phyloP scores from a whole-genome alignment of 345 rosid species.

The Euclidium syriacum region DNA sequence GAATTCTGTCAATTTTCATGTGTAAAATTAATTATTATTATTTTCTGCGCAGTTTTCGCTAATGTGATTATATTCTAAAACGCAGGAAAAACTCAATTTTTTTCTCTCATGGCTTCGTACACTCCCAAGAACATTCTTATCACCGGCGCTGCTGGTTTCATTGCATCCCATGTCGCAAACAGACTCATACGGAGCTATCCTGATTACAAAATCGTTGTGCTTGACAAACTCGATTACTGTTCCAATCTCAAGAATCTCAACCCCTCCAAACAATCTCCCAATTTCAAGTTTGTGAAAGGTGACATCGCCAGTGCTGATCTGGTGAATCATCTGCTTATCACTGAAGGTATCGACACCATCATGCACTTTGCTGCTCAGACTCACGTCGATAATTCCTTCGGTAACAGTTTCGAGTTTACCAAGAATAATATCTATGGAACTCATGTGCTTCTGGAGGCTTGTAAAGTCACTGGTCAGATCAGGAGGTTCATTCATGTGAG shows the following conservation, averaged over 20 bases:
- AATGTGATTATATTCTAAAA: not conserved
- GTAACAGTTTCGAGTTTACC: slow-evolving; percentile 91
- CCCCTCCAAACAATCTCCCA: slow-evolving; percentile 58
- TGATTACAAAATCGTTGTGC: slow-evolving; percentile 77
- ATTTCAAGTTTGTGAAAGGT: slow-evolving; percentile 83
- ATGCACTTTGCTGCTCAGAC: slow-evolving; percentile 97
- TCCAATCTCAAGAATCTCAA: slow-evolving; percentile 75
- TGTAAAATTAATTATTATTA: no score
- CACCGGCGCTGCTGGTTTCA: slow-evolving; percentile 88
- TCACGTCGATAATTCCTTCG: slow-evolving; percentile 84
- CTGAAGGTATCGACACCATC: slow-evolving; percentile 80
- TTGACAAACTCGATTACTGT: slow-evolving; percentile 90
- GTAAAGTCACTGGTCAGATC: slow-evolving; percentile 89
- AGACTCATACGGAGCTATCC: slow-evolving; percentile 69
- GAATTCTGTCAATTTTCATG: not conserved
- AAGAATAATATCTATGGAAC: slow-evolving; percentile 87
- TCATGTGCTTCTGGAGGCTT: slow-evolving; percentile 83
- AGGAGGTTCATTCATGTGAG: slow-evolving; percentile 89
- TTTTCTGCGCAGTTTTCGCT: not conserved
- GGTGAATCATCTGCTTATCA: slow-evolving; percentile 80
- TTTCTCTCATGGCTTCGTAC: slow-evolving; percentile 38
- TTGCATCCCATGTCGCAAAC: slow-evolving; percentile 80
- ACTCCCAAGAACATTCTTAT: slow-evolving; percentile 82
- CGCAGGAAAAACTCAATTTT: slow-evolving; percentile 11
- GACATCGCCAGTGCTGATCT: slow-evolving; percentile 86